Evolutionary conservation across 2,329 filamentous ascomycete species (phyloP).

Genomic region (Malbranchea zuffiana): DNA sequence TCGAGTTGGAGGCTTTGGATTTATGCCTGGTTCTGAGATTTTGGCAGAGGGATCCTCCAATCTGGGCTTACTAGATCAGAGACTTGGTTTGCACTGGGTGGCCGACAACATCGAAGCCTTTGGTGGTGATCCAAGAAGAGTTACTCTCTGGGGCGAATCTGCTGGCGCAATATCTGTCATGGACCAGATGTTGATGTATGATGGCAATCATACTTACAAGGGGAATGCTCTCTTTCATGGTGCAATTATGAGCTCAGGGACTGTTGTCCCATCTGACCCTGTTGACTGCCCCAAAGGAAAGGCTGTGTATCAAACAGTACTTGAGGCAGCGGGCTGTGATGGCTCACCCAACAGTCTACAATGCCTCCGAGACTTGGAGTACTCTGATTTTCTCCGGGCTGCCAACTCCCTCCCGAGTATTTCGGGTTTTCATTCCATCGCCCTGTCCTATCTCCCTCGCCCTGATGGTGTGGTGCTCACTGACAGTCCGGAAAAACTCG

Average conservation of each 20-base stretch:
- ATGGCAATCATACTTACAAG: constrained; percentile 62
- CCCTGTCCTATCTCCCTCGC: constrained; percentile 62
- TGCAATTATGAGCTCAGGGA: constrained; percentile 67
- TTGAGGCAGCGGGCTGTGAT: constrained; percentile 38
- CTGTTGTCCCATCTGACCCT: constrained; percentile 47
- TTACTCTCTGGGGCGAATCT: constrained; percentile 42
- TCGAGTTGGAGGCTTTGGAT: constrained; percentile 7
- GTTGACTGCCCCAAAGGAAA: constrained; percentile 58
- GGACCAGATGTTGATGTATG: constrained; percentile 63
- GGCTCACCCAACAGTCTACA: constrained; percentile 33
- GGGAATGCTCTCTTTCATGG: constrained; percentile 62
- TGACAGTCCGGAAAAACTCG: constrained; percentile 51
- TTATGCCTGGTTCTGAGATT: background rate
- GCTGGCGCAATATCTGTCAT: constrained; percentile 50
- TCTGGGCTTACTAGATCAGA: constrained; percentile 46
- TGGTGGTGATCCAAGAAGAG: constrained; percentile 41
- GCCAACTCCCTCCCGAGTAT: constrained; percentile 60
- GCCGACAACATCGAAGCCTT: constrained; percentile 44
- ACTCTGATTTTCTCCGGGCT: constrained; percentile 46
- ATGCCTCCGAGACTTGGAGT: constrained; percentile 40
- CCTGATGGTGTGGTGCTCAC: constrained; percentile 57
- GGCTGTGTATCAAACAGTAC: constrained; percentile 39
- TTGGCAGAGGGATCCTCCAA: constrained; percentile 38
- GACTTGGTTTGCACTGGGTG: constrained; percentile 50
- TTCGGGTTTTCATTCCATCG: constrained; percentile 55